Evolutionary conservation across 495 filamentous ascomycete genomes (phyloP), one percentile per base, ranked within the genome.

Genomic region (Articulospora tetracladia): DNA sequence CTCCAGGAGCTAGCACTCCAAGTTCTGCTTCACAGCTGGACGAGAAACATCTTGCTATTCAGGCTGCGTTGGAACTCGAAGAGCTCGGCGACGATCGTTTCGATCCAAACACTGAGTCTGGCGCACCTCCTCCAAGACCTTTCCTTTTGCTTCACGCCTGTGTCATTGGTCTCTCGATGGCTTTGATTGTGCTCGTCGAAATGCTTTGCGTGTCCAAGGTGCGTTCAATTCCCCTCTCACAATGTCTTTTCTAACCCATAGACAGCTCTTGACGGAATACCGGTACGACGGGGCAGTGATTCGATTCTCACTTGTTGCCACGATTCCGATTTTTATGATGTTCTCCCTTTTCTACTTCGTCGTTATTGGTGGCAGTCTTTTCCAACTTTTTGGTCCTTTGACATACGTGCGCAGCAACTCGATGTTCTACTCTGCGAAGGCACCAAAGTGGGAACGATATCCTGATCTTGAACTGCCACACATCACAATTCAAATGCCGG

Each of bases 401-500:
- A 53, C 20, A 22, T 32, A 50, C 19, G 50, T 59, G 3, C 17
- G 17, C 8, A 24, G 34, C 25, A 64, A 64, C 32, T 59, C 61
- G 0, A 1, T 34, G 46, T 60, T 52, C 52, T 61, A 61, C 39
- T 57, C 47, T 15, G 58, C 62, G 23, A 51, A 41, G 17, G 26
- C 27, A 0, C 64, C 59, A 46, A 59, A 58, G 4, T 23, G 28
- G 12, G 57, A 27, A 20, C 1, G 39, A 11, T 53, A 49, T 23
- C n/a, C 34, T 1, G 62, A 53, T 32, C 26, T 64, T 3, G 41
- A 47, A 10, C 44, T 56, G n/a, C 50, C 56, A 13, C 64, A 59
- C 39, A 53, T 63, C 12, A 62, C 71, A 2, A 65, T 73, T 41
- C 71, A 73, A 48, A 66, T 67, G 55, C 70, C 70, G 12, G 67